These are phyloP conservation scores for Aspergillus sp. DNA, from an alignment of 2,329 filamentous ascomycete species.

Conservation along the genomic window DNA sequence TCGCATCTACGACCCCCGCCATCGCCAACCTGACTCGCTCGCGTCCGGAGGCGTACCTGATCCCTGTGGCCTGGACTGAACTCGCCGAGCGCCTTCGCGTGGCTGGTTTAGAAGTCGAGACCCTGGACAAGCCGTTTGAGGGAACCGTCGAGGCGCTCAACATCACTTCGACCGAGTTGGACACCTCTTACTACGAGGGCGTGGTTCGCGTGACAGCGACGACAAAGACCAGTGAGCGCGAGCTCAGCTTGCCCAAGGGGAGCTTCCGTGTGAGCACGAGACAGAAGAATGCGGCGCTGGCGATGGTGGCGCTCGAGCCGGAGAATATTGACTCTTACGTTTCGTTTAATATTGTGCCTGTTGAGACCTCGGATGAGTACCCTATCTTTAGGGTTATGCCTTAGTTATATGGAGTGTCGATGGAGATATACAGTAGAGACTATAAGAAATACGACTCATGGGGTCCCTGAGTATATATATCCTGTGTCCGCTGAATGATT, in stretches of 20 bases:
- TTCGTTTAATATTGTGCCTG: conserved; percentile 7
- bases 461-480: too few species aligned
- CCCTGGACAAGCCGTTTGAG: conserved; percentile 1
- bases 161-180: not conserved
- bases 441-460: too few species aligned
- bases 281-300: conserved; percentile 6
- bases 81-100: conserved; percentile 1
- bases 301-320: conserved; percentile 7
- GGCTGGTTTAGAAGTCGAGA: not conserved
- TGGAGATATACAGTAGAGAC: too few species aligned
- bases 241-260: not conserved
- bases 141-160: conserved; percentile 4
- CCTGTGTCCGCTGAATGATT: too few species aligned
- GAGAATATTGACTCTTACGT: conserved; percentile 10
- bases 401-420: too few species aligned
- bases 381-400: conserved; percentile 2
- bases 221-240: not conserved
- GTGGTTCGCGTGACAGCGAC: conserved; percentile 4
- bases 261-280: conserved; percentile 5
- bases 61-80: conserved; percentile 1
- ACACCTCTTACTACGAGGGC: conserved; percentile 5
- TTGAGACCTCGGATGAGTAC: conserved; percentile 5
- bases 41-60: conserved; percentile 5
- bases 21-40: conserved; percentile 5
- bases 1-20: conserved; percentile 5